phyloP scores from a whole-genome alignment of 2,329 filamentous ascomycete genomes.

The Colletotrichum sansevieriae region DNA sequence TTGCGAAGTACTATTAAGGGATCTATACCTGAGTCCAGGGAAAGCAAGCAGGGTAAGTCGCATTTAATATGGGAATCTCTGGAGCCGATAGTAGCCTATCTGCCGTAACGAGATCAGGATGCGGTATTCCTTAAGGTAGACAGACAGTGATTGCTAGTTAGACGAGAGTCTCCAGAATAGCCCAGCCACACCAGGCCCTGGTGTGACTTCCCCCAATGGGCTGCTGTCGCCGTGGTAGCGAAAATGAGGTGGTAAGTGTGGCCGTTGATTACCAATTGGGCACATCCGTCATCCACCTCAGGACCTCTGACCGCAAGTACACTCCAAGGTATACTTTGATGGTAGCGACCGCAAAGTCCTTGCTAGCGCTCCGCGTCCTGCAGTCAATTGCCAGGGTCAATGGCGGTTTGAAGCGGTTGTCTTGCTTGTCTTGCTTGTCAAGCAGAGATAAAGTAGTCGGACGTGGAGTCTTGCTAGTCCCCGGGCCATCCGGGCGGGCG shows the following conservation, averaged over 20 bases:
- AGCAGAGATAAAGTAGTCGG: conserved; percentile 11
- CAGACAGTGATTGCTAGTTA: not conserved
- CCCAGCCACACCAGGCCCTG: not conserved
- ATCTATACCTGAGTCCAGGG: conserved; percentile 3
- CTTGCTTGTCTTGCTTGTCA: conserved; percentile 3
- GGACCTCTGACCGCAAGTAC: not conserved
- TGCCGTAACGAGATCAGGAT: not conserved
- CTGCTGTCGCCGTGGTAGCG: conserved; percentile 37
- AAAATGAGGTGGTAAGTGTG: conserved; percentile 2
- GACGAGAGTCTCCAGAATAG: not conserved
- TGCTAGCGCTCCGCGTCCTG: conserved; percentile 16
- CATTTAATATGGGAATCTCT: conserved; percentile 24
- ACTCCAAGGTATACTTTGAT: too few relatives aligned
- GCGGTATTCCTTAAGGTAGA: too few relatives aligned
- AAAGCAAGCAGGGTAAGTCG: conserved; percentile 5
- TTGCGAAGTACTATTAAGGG: conserved; percentile 11
- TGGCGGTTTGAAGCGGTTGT: conserved; percentile 8
- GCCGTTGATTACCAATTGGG: conserved; percentile 36
- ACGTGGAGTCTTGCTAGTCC: conserved; percentile 40
- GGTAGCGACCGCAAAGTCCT: conserved; percentile 9
- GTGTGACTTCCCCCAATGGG: not conserved
- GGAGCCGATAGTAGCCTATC: conserved; percentile 20
- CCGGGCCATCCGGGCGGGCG: conserved; percentile 42
- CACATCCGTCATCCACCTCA: conserved; percentile 19
- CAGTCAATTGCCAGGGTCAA: conserved; percentile 3